phyloP scores from a whole-genome alignment of 768 basidiomycete genomes.

The Baorangia bicolor region DNA sequence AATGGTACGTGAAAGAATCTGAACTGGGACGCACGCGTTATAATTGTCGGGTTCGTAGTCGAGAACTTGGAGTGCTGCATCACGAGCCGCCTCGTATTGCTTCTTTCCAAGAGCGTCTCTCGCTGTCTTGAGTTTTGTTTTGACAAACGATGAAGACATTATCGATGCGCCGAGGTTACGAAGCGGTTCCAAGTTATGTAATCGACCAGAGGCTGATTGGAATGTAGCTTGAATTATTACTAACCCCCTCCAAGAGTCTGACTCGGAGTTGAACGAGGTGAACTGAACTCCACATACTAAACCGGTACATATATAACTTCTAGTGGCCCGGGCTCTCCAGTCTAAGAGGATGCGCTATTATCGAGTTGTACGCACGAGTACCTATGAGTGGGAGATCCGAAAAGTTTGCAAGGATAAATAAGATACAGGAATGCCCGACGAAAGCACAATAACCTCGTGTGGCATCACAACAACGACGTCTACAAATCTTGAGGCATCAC shows the following conservation, averaged over 20 bases:
- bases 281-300: no score
- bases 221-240: background rate
- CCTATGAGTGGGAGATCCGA: background rate
- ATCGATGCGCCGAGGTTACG: background rate
- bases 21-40: slow-evolving; percentile 65
- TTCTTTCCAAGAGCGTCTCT: slow-evolving; percentile 75
- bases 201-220: background rate
- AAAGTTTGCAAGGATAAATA: background rate
- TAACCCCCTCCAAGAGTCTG: no score
- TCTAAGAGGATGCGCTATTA: background rate
- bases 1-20: background rate
- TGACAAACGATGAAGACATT: slow-evolving; percentile 47
- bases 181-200: background rate
- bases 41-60: slow-evolving; percentile 83
- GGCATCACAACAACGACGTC: background rate
- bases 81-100: slow-evolving; percentile 65
- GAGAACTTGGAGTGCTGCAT: slow-evolving; percentile 63
- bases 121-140: slow-evolving; percentile 75
- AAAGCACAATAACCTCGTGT: background rate
- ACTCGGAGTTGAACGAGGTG: background rate
- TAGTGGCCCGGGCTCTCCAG: no score
- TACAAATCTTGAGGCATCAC: background rate
- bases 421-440: background rate
- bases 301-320: no score
- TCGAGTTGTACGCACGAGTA: background rate